Base-by-base conservation (phyloP, 176 grass and related monocot genomes). In the Bolboschoenus planiculmis region DNA sequence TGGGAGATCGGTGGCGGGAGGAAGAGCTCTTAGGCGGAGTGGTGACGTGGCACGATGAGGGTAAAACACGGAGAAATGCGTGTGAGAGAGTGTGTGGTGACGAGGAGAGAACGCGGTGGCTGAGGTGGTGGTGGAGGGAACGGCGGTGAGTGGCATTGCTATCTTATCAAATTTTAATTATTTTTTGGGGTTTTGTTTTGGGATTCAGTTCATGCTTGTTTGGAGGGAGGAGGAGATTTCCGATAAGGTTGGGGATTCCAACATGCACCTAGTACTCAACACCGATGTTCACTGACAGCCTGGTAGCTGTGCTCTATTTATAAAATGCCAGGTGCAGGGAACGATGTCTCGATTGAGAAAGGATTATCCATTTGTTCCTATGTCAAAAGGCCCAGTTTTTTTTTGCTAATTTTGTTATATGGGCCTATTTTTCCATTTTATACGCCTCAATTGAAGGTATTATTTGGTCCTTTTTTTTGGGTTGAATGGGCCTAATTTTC, bases 61-160 rank as follows among this genome's bases (percentile, higher is more conserved):
- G 72, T 77, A 53, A 31, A 77, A 26, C 66, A 70, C 21, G 18
- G 35, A 57, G 42, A 15, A 33, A 44, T 34, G 78, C 0, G 10
- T 65, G 54, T 15, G n/a, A 61, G 34, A 33, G 23, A 55, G 64
- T 20, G 83, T 47, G 56, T 56, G 2, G 24, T 46, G 83, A 54
- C 83, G 78, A 85, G 30, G 42, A 24, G 72, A 21, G 53, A 83
- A 74, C 78, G 90, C 72, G 76, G 89, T 71, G 53, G 89, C 83
- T n/a, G n/a, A n/a, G n/a, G n/a, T n/a, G n/a, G n/a, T n/a, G 68
- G 86, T 77, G 86, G 86, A 88, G 68, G 92, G 88, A 82, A 91
- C 39, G 35, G 78, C 89, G 61, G 94, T 72, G 85, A 85, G 71
- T 84, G 91, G 87, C 94, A 97, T 97, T 77, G 82, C 72, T 18